Percentiles rank a stretch among this genome's conserved stretches.
Conservation (phyloP, 192 early-diverging fungal genomes). For the Coemansia sp. region DNA sequence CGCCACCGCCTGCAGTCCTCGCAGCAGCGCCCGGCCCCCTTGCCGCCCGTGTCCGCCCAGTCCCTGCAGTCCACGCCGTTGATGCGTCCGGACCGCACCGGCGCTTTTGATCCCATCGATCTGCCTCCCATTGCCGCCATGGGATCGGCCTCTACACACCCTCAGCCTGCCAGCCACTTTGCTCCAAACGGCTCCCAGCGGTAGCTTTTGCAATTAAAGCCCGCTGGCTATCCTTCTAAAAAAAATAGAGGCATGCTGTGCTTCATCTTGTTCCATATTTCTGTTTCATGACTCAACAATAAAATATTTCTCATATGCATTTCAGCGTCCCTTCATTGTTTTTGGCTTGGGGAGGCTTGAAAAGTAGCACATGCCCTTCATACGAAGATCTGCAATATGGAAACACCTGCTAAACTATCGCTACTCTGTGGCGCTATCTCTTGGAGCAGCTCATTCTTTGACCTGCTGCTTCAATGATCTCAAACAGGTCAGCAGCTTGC, state of each 20-base stretch:
- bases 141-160: no score
- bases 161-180: no score
- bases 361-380: no score
- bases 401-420: no score
- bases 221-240: no score
- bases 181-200: no score
- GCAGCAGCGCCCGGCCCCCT: constrained; percentile 7
- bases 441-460: not conserved
- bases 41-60: constrained; percentile 6
- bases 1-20: constrained; percentile 40
- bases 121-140: constrained; percentile 5
- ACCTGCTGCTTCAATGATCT: constrained; percentile 22
- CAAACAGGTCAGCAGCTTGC: constrained; percentile 23
- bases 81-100: constrained; percentile 27
- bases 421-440: no score
- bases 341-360: no score
- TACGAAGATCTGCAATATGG: no score
- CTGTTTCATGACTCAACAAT: not conserved
- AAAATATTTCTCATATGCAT: no score
- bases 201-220: no score
- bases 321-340: no score
- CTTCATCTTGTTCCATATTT: constrained; percentile 1
- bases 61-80: constrained; percentile 44
- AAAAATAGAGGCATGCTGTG: not conserved
- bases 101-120: not conserved